Evolutionary conservation across 345 rosid genomes (phyloP).

Genomic region (Syzygium aromaticum): DNA sequence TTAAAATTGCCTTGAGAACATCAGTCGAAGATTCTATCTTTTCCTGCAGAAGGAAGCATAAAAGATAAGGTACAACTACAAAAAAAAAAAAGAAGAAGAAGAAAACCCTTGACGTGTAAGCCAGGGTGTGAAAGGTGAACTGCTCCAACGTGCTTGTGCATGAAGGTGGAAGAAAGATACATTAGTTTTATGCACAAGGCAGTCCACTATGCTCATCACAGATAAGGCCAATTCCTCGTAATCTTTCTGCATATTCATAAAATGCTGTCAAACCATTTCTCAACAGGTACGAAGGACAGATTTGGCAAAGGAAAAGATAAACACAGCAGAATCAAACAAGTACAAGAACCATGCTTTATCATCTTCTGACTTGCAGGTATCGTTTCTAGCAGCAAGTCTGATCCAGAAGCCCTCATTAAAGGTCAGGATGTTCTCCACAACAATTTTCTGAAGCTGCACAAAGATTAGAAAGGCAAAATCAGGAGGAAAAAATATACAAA

Average conservation of each 20-base stretch:
- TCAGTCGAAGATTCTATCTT: slow-evolving; percentile 81
- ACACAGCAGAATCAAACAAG: slow-evolving; percentile 22
- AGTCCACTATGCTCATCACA: slow-evolving; percentile 80
- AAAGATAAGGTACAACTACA: neutral
- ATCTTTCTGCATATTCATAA: slow-evolving; percentile 59
- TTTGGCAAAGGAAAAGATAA: neutral
- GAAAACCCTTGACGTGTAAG: neutral
- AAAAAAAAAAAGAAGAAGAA: neutral
- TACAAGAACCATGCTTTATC: slow-evolving; percentile 63
- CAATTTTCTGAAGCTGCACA: slow-evolving; percentile 75
- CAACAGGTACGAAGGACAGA: slow-evolving; percentile 1
- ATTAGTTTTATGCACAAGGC: slow-evolving; percentile 71
- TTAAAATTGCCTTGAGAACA: slow-evolving; percentile 64
- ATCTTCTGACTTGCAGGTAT: slow-evolving; percentile 85
- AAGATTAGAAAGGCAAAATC: slow-evolving; percentile 1
- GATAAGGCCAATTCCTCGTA: slow-evolving; percentile 78
- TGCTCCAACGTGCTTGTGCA: neutral
- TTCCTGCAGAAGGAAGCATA: slow-evolving; percentile 37
- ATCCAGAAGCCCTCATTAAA: slow-evolving; percentile 84
- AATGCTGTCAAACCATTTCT: neutral
- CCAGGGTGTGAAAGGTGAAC: neutral
- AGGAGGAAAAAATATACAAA: neutral
- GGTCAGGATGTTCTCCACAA: slow-evolving; percentile 78
- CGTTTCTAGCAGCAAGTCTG: slow-evolving; percentile 78
- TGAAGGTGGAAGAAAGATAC: slow-evolving; percentile 20